Evolutionary conservation across 345 rosid species (phyloP).

Genomic region (Moricandia arvensis): DNA sequence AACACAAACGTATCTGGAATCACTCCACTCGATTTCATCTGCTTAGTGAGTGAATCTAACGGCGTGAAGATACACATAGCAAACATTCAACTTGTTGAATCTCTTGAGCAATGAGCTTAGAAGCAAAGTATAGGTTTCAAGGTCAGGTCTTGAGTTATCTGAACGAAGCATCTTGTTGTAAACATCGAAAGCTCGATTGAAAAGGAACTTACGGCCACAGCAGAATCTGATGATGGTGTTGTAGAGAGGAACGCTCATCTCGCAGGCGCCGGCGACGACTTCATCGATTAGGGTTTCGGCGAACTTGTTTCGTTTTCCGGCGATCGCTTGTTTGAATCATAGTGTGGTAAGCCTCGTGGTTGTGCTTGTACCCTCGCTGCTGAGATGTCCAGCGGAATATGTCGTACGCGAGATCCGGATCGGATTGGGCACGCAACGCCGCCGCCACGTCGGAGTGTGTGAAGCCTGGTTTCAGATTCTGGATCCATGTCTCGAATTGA

Average conservation of each 20-base stretch:
- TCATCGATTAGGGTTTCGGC: slow-evolving; percentile 75
- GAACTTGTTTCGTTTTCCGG: slow-evolving; percentile 64
- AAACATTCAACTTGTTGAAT: slow-evolving; percentile 66
- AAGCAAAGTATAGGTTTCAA: slow-evolving; percentile 69
- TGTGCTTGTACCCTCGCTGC: slow-evolving; percentile 71
- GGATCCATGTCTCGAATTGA: slow-evolving; percentile 82
- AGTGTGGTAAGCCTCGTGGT: slow-evolving; percentile 58
- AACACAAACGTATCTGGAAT: slow-evolving; percentile 77
- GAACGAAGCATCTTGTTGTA: slow-evolving; percentile 78
- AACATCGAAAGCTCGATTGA: slow-evolving; percentile 75
- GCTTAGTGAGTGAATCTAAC: slow-evolving; percentile 76
- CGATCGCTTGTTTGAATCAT: slow-evolving; percentile 61
- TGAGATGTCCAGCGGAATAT: slow-evolving; percentile 93
- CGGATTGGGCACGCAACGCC: slow-evolving; percentile 71
- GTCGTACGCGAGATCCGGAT: slow-evolving; percentile 84
- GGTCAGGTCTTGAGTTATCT: slow-evolving; percentile 63
- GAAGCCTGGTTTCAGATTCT: slow-evolving; percentile 80
- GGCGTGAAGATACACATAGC: slow-evolving; percentile 73
- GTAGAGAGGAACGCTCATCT: slow-evolving; percentile 61
- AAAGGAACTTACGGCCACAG: slow-evolving; percentile 69
- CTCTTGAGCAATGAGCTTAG: slow-evolving; percentile 64
- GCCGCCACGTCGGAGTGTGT: slow-evolving; percentile 58
- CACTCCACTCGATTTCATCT: slow-evolving; percentile 81
- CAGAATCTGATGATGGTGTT: slow-evolving; percentile 73
- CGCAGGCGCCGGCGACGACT: slow-evolving; percentile 86